These are phyloP conservation scores for Lachnellula suecica DNA, from an alignment of 2,329 filamentous ascomycete species.

Conservation along the genomic window DNA sequence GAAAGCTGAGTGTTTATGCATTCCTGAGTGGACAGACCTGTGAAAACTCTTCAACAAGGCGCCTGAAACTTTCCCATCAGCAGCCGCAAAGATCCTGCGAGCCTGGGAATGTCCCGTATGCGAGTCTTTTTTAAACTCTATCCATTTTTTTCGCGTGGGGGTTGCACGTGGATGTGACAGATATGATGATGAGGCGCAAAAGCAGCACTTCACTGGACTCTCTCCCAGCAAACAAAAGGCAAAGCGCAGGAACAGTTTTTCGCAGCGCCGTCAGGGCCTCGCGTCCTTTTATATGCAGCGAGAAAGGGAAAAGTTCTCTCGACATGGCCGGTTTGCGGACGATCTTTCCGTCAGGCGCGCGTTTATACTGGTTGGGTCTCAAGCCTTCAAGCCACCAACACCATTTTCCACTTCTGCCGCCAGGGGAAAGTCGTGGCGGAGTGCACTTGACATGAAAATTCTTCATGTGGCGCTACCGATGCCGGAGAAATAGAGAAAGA, in stretches of 20 bases:
- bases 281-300: background rate
- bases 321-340: background rate
- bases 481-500: background rate
- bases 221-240: background rate
- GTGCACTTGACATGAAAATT: background rate
- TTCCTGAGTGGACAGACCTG: too few species aligned
- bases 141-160: background rate
- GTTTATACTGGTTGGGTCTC: background rate
- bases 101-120: too few species aligned
- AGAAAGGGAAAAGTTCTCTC: background rate
- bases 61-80: too few species aligned
- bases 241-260: background rate
- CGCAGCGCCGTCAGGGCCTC: background rate
- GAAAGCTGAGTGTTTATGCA: background rate
- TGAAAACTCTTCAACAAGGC: too few species aligned
- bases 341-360: background rate
- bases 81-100: too few species aligned
- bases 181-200: background rate
- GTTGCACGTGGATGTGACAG: background rate
- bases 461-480: background rate
- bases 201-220: background rate
- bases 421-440: background rate
- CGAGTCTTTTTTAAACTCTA: too few species aligned
- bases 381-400: too few species aligned
- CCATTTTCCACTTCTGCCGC: too few species aligned